Base-by-base conservation (phyloP, 768 basidiomycete species). In the Lentinula lateritia region DNA sequence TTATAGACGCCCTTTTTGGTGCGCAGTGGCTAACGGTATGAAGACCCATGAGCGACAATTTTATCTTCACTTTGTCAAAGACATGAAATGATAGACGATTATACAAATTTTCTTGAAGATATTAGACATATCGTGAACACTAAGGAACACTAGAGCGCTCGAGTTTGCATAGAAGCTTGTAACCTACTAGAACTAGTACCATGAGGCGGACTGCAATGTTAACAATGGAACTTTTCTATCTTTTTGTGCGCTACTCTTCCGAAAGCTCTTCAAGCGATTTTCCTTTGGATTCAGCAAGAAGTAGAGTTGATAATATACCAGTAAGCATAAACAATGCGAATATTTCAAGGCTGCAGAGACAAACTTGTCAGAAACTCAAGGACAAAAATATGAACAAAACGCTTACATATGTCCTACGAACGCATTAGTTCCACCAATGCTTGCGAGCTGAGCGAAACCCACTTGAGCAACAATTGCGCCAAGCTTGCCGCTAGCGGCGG, bases 271-370 rank as follows among this genome's bases (percentile, higher is more conserved):
- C 90, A 18, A 92, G 79, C 5, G 81, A 71, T 71, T 67, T 75
- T 45, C 76, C 75, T 72, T 84, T 94, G 50, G 93, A 93, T 75
- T 94, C 93, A 39, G 89, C 89, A 10, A 94, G 70, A 13, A 93
- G 80, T 15, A 92, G 74, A 0, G 92, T 93, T 6, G 93, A 92
- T 76, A 87, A 82, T 62, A 93, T 79, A 50, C 92, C 92, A 1
- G 89, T 92, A 60, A 92, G 72, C 92, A 92, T 94, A 79, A 93
- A 93, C 60, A 91, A 74, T 12, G 91, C 91, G 64, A 93, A 90
- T 58, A 94, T 84, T 73, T 93, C 83, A 55, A 94, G 75, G 66
- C 87, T 88, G 58, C 2, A 43, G 56, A 7, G 32, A 36, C 63
- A 34, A 45, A 56, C 34, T 39, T 20, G 18, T n/a, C n/a, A 32